Conservation (phyloP, 179 eudicot species). For the Silene noctiflora region DNA sequence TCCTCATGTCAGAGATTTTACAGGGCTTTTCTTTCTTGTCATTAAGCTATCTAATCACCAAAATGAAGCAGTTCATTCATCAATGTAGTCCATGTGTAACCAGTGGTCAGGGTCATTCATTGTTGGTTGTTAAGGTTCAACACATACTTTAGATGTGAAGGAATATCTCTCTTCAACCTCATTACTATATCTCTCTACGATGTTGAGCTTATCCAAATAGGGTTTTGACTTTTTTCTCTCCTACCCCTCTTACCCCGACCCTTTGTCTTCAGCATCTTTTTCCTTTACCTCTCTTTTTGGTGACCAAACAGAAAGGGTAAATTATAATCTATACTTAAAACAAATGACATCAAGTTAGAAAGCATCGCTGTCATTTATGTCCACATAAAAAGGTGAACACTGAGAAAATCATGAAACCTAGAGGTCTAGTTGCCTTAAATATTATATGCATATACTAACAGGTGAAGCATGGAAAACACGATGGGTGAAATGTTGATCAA, state of each 20-base stretch:
- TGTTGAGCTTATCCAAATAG: background rate
- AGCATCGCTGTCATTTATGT: background rate
- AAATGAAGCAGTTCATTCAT: background rate
- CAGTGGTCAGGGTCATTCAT: background rate
- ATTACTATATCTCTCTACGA: background rate
- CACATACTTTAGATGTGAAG: background rate
- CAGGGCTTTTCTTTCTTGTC: too few species aligned
- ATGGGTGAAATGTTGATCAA: background rate
- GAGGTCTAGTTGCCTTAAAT: background rate
- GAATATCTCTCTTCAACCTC: background rate
- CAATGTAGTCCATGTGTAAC: background rate
- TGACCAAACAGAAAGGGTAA: background rate
- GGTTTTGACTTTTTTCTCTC: background rate
- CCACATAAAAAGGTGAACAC: background rate
- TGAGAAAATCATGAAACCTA: background rate
- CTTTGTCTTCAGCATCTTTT: background rate
- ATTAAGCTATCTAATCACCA: too few species aligned
- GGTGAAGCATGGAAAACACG: background rate
- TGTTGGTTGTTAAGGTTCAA: background rate
- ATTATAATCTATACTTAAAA: background rate
- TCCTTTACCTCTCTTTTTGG: background rate
- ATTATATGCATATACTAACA: background rate
- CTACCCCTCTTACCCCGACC: background rate
- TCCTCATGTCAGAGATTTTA: too few species aligned
- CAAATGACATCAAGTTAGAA: background rate